Evolutionary conservation across 2,329 filamentous ascomycete species (phyloP).

Genomic region (Colletotrichum sp.): DNA sequence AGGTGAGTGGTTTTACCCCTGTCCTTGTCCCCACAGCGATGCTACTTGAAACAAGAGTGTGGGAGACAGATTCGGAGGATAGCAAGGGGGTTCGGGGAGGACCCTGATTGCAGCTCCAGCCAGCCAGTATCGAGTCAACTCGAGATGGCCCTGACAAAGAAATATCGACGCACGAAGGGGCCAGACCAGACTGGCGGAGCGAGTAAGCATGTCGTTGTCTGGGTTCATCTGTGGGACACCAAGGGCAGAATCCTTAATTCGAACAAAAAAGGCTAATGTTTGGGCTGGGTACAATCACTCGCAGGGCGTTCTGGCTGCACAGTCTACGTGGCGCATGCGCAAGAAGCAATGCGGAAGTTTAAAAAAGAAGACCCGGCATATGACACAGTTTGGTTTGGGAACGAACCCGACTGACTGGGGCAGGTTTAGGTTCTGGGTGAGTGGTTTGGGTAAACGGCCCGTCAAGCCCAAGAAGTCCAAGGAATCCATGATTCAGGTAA

Average conservation of each 20-base stretch:
- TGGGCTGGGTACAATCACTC: not conserved
- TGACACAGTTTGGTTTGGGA: not conserved
- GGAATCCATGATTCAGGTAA: not conserved
- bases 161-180: not conserved
- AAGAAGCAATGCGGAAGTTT: not conserved
- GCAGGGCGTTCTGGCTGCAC: not conserved
- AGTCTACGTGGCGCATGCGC: not conserved
- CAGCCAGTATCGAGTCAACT: not conserved
- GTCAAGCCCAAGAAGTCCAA: not conserved
- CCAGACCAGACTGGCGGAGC: not conserved
- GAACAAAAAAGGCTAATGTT: not conserved
- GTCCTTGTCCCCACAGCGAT: not conserved
- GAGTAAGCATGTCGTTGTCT: not conserved
- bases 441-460: not conserved
- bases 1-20: not conserved
- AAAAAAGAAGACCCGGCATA: not conserved
- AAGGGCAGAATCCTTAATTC: not conserved
- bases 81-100: not conserved
- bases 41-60: slow-evolving; percentile 2
- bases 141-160: not conserved
- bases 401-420: not conserved
- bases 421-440: not conserved
- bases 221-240: not conserved
- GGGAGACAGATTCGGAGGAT: not conserved
- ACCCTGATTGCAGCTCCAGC: not conserved